phyloP scores from a whole-genome alignment of 768 basidiomycete species.

The Gymnopilus junonius region DNA sequence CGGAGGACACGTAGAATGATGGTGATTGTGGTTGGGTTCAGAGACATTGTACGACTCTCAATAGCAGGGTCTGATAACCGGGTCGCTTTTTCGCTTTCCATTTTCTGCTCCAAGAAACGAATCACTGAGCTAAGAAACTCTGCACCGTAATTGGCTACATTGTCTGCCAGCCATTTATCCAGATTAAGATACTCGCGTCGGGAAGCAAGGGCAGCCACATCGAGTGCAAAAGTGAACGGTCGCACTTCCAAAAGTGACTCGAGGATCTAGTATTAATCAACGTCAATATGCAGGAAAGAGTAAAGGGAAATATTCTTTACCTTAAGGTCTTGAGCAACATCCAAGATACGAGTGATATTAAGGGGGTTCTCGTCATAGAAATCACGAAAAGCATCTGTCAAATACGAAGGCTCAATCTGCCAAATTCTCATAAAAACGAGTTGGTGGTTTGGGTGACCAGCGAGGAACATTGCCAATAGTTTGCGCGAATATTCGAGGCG shows the following conservation, averaged over 20 bases:
- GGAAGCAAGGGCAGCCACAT: constrained; percentile 92
- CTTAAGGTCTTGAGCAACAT: constrained; percentile 95
- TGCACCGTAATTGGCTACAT: constrained; percentile 78
- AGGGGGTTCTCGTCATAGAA: constrained; percentile 92
- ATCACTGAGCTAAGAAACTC: constrained; percentile 90
- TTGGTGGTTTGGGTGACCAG: constrained; percentile 92
- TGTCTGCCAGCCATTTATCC: constrained; percentile 95
- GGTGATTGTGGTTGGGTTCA: constrained; percentile 88
- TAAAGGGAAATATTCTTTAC: constrained; percentile 38
- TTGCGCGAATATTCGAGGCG: constrained; percentile 87
- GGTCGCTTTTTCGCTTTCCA: constrained; percentile 83
- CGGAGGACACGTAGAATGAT: constrained; percentile 92
- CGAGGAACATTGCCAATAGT: constrained; percentile 87
- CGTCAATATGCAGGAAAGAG: neutral
- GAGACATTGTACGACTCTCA: constrained; percentile 81
- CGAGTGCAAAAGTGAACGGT: constrained; percentile 88
- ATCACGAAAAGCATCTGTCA: constrained; percentile 87
- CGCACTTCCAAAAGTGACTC: constrained; percentile 91
- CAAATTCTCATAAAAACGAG: constrained; percentile 97
- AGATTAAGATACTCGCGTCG: constrained; percentile 93
- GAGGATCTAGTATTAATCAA: constrained; percentile 67
- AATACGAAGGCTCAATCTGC: constrained; percentile 86
- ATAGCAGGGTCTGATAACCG: constrained; percentile 77
- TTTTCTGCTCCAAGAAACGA: constrained; percentile 89
- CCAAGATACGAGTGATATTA: constrained; percentile 93